Evolutionary conservation across 108 stramenopile genomes (phyloP), one percentile per base, ranked within the genome.

Genomic region (Fragilariopsis cylindrus): DNA sequence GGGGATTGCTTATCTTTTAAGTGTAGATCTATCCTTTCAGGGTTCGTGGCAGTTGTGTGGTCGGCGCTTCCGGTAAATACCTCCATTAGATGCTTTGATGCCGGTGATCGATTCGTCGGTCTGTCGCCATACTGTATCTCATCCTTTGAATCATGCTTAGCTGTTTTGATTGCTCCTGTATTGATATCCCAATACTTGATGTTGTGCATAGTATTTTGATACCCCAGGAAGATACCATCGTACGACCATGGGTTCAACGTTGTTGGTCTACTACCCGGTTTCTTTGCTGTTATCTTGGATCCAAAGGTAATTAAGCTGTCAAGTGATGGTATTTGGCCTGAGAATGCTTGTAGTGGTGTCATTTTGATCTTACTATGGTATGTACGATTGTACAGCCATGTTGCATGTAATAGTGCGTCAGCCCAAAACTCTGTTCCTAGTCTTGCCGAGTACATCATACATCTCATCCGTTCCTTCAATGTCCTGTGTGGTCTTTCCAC

Each of bases 321-420:
- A 4, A 71, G 42, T 3, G 45, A 1, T 7, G 71, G 71, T 8
- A 30, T 50, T 7, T 49, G 68, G 3, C 57, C 41, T n/a, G 71
- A 58, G 2, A 46, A 60, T 58, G 57, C 55, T 45, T 72, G 13
- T 0, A 55, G 21, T 57, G 71, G 71, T 5, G 73, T 73, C 7
- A 11, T 16, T 0, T 48, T 13, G 21, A 73, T 63, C 3, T 21
- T 8, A 4, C 53, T 47, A 3, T 73, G 60, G 47, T 40, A 53
- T 6, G 63, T 73, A 7, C 73, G n/a, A 19, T 73, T 73, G 48
- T 65, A 65, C 7, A 73, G 47, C 73, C 73, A 73, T 5, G 46
- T 46, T 12, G 49, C 73, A 64, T 73, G 73, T 7, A 50, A 48
- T 19, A 73, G 40, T n/a, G 65, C 65, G 43, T 67, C 52, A 1